A percentile compares a stretch with the other conserved stretches of the same genome.
These are phyloP conservation scores for Mariannaea sp. DNA, from an alignment of 2,329 filamentous ascomycete species.

Conservation along the genomic window DNA sequence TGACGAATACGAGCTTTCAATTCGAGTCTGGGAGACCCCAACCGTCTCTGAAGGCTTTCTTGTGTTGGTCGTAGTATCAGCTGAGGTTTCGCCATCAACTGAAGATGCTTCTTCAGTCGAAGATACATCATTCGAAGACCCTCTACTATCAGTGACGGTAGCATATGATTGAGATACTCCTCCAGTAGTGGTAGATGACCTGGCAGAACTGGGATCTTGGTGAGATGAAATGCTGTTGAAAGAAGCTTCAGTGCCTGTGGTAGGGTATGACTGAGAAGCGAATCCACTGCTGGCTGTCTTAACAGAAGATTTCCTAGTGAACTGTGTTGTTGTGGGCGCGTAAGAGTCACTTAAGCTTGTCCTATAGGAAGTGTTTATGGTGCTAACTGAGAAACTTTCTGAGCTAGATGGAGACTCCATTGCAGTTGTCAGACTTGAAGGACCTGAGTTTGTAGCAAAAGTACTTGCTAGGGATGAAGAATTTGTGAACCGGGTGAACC, in stretches of 20 bases:
- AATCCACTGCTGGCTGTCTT: too few relatives aligned
- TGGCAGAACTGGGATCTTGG: neutral
- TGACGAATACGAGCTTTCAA: neutral
- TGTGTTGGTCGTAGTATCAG: neutral
- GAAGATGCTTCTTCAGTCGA: neutral
- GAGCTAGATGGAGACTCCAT: conserved; percentile 19
- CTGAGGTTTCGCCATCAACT: neutral
- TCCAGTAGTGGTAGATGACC: neutral
- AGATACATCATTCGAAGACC: neutral
- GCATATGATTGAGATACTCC: neutral
- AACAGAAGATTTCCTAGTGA: too few relatives aligned
- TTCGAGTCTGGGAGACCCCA: neutral
- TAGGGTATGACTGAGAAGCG: too few relatives aligned
- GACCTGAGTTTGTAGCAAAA: neutral
- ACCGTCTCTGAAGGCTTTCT: neutral
- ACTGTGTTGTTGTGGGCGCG: too few relatives aligned
- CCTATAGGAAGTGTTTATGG: neutral
- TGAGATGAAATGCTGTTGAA: neutral
- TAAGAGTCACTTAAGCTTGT: neutral
- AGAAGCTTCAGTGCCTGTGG: too few relatives aligned
- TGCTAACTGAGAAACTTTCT: neutral
- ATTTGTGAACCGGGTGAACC: conserved; percentile 8
- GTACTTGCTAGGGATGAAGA: conserved; percentile 4
- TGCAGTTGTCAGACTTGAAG: neutral
- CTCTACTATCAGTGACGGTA: neutral